phyloP scores from a whole-genome alignment of 1,284 basidiomycete genomes.

The Rhizoctonia solani region DNA sequence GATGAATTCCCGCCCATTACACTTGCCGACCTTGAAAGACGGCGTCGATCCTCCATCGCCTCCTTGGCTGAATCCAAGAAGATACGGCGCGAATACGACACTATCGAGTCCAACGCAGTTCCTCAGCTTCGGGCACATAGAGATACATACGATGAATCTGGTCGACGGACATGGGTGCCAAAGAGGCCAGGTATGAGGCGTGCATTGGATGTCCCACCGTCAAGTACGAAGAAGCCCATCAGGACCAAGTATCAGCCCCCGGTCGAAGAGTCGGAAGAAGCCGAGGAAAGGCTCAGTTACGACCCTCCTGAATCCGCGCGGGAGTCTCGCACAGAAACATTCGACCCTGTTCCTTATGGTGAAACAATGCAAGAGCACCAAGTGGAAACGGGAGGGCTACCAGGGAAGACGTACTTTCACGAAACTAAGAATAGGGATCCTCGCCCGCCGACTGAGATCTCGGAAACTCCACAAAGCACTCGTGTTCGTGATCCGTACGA shows the following conservation, averaged over 20 bases:
- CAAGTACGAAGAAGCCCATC: background rate
- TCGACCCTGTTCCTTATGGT: too few species aligned
- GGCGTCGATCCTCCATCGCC: slow-evolving; percentile 4
- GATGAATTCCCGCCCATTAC: background rate
- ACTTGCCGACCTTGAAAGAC: background rate
- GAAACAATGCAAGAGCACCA: background rate
- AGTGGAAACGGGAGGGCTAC: background rate
- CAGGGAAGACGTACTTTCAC: background rate
- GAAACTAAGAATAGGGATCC: background rate
- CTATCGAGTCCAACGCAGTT: background rate
- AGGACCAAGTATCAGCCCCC: background rate
- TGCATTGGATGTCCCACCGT: background rate
- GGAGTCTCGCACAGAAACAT: too few species aligned
- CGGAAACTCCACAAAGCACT: slow-evolving; percentile 8
- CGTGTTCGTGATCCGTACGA: background rate
- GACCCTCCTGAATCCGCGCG: background rate
- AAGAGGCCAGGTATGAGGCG: background rate
- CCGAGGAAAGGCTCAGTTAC: background rate
- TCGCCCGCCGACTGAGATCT: background rate
- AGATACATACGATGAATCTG: background rate
- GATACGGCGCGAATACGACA: slow-evolving; percentile 27
- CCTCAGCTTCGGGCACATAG: background rate
- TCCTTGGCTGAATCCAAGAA: background rate
- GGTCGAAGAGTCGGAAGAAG: background rate
- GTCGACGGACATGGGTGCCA: background rate